Evolutionary conservation across 2,329 filamentous ascomycete species (phyloP), one percentile per base, ranked within the genome.

Genomic region (Trichoderma atrobrunneum): DNA sequence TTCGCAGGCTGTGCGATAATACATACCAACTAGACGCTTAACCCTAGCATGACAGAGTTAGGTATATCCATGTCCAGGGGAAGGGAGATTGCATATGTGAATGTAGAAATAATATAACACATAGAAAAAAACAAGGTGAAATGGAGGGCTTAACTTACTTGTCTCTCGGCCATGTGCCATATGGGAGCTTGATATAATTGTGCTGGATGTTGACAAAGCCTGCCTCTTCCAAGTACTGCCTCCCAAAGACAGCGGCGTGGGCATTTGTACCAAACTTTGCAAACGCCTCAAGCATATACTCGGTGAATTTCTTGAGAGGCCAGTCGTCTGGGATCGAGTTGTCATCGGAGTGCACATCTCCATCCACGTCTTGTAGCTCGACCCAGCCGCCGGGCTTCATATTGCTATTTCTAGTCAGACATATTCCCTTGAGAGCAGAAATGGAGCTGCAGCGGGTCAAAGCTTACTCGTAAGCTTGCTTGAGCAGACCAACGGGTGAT

Each of bases 121-220:
- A 30, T 11, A 28, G 21, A 14, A 32, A n/a, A 39, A 3, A 8
- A 5, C 6, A 2, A 24, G 11, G 11, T 3, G 1, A 43, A 32
- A 24, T 3, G 14, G 28, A 2, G 16, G 10, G 10, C 8, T 34
- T 30, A 0, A 60, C 74, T 72, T 78, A 82, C 61, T 81, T 80
- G 69, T 87, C 83, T 24, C 81, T 83, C 0, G 85, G 82, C 86
- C 86, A 87, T 1, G 79, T 80, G 26, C 83, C 84, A 11, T 84
- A 81, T 0, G 86, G 85, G 1, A 86, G 76, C 74, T 85, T 83
- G 71, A 81, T 79, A 16, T 76, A 78, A 24, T 79, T 79, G 70
- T 83, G 79, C 5, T 77, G 75, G 1, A 85, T 79, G 26, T 85
- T 80, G 5, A 80, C 75, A 65, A 84, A 85, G 0, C 84, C 83